Conservation (phyloP, 208 protist genomes). For the Trypanosoma avium region DNA sequence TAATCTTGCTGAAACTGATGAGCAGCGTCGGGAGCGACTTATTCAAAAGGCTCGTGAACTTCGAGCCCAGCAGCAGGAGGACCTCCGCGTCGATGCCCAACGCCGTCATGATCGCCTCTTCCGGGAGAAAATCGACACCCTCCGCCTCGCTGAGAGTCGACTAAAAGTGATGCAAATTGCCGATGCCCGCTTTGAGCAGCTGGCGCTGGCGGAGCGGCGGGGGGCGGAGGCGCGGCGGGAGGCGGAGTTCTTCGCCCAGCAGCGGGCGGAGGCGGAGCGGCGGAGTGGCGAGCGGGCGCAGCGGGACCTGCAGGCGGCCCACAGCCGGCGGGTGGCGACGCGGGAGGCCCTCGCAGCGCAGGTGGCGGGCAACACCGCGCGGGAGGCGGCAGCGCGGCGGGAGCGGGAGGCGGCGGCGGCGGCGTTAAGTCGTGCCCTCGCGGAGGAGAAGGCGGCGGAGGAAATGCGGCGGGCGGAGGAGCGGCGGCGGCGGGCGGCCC, state of each 20-base stretch:
- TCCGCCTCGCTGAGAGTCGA: conserved; percentile 83
- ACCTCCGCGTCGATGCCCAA: conserved; percentile 48
- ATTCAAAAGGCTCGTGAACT: conserved; percentile 76
- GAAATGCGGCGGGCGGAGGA: conserved; percentile 32
- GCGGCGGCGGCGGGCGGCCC: conserved; percentile 36
- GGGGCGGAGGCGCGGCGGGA: conserved; percentile 43
- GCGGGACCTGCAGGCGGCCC: conserved; percentile 56
- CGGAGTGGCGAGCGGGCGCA: conserved; percentile 57
- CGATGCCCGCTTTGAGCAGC: conserved; percentile 69
- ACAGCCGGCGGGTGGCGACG: conserved; percentile 42
- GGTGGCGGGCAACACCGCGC: conserved; percentile 64
- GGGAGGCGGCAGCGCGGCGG: conserved; percentile 13
- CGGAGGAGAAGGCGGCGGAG: conserved; percentile 7
- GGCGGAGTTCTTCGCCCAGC: conserved; percentile 71
- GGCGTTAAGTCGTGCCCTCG: too few species aligned
- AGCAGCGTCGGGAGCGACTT: conserved; percentile 80
- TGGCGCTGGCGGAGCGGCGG: conserved; percentile 46
- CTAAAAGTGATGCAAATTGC: conserved; percentile 86
- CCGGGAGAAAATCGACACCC: conserved; percentile 72
- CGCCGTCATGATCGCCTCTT: conserved; percentile 72
- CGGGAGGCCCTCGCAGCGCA: conserved; percentile 66
- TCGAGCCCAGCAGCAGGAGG: conserved; percentile 52
- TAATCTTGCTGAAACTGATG: conserved; percentile 73
- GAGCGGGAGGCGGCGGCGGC: neutral
- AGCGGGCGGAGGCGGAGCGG: conserved; percentile 66